Evolutionary conservation across 768 basidiomycete species (phyloP), one percentile per base, ranked within the genome.

Genomic region (Baorangia bicolor): DNA sequence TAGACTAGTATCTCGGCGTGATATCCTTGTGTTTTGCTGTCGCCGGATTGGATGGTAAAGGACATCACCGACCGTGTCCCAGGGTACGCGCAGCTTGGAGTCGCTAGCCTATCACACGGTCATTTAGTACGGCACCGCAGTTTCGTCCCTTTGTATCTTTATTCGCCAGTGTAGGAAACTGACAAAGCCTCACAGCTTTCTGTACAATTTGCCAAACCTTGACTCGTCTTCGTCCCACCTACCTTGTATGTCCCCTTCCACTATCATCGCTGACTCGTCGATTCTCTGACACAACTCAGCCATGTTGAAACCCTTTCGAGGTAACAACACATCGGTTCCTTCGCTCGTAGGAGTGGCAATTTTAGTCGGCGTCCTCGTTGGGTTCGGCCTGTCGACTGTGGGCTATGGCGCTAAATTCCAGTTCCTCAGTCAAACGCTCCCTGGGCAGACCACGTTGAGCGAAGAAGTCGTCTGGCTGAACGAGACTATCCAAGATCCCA

Each of bases 321-420:
- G 53, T 1, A 51, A 30, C 45, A 37, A 30, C 2, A 1, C 46
- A 0, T 40, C 57, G 1, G 11, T 46, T 41, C n/a, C 53, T 30
- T 56, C 56, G 1, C 63, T 70, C 27, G 47, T 70, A 16, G 58
- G 42, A 1, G 12, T 49, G 1, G 65, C 68, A 16, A 58, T 70
- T n/a, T 41, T 70, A 1, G 51, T 70, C 34, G 70, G 70, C 43
- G 27, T 72, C 35, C 56, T 70, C 20, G 60, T 71, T 27, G 70
- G 70, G 18, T 65, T 72, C 33, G 54, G 55, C 10, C 46, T 71
- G 18, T 61, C 63, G 27, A 60, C 61, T 4, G 27, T 62, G 2
- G 61, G 58, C 1, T 51, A 57, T 33, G 52, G 54, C 53, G 53
- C 45, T 8, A 63, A 58, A 41, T 47, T 57, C 21, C 61, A 55